These are phyloP conservation scores for Mychonastes homosphaera DNA, from an alignment of 139 green algal species.

Conservation along the genomic window DNA sequence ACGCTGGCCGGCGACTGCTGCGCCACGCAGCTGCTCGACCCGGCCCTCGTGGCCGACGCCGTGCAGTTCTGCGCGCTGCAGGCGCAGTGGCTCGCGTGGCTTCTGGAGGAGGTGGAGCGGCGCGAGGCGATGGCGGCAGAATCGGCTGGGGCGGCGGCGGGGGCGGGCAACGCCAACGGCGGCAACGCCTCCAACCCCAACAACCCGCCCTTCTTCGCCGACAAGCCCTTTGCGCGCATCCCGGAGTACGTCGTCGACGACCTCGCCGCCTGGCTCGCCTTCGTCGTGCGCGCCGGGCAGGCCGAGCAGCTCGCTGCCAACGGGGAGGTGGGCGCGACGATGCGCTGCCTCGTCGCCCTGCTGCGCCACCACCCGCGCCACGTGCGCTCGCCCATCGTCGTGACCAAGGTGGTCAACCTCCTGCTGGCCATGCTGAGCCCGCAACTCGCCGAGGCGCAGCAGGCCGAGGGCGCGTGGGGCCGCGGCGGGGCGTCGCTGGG, in stretches of 20 bases:
- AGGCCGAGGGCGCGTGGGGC: background rate
- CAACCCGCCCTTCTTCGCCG: background rate
- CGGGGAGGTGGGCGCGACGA: conserved; percentile 23
- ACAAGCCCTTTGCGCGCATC: conserved; percentile 19
- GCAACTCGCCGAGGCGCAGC: conserved; percentile 9
- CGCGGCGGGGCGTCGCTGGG: conserved; percentile 1
- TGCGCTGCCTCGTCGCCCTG: conserved; percentile 34
- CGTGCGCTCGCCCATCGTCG: conserved; percentile 29
- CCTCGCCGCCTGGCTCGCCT: conserved; percentile 40
- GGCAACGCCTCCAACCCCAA: background rate
- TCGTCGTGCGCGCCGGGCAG: conserved; percentile 31
- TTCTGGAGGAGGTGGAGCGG: conserved; percentile 11
- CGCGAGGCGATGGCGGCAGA: conserved; percentile 7
- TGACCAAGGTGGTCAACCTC: conserved; percentile 48
- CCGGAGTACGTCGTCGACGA: conserved; percentile 45
- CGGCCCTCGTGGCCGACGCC: background rate
- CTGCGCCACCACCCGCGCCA: conserved; percentile 26
- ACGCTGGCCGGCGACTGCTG: background rate
- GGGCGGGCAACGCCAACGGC: too few relatives aligned
- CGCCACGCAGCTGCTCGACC: background rate
- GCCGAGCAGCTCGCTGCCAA: conserved; percentile 27
- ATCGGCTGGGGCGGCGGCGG: too few relatives aligned
- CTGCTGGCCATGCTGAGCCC: conserved; percentile 56
- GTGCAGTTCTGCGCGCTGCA: conserved; percentile 13
- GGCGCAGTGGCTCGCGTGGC: conserved; percentile 35